Evolutionary conservation across 768 basidiomycete genomes (phyloP), one percentile per base, ranked within the genome.

Genomic region (Mycena haematopus): DNA sequence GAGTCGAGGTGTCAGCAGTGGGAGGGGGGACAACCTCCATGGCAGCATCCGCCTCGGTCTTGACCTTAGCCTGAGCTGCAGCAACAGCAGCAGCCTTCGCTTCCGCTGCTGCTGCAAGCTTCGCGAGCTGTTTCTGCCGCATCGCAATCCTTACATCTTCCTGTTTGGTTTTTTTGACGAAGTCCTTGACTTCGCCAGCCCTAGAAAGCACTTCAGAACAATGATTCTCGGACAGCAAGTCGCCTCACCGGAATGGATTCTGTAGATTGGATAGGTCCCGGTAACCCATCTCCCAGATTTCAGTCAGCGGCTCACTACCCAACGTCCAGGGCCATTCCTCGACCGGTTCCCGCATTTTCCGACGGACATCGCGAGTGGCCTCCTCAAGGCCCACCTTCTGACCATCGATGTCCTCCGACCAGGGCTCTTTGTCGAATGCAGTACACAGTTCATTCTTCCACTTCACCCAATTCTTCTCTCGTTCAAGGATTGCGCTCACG

Each of bases 391-490:
- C 85, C 24, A 85, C 78, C 55, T 79, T 82, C 68, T 75, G 73
- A 4, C 79, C 84, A 54, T 82, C 77, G 31, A 86, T 64, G 52
- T 83, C 80, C 45, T 75, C 73, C 13, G 75, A 77, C 84, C 88
- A 86, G 6, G 90, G 80, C 40, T 87, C 86, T 68, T 87, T 88
- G 71, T 93, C 91, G 70, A 95, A 95, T 3, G 89, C 84, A 17
- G 85, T 78, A 71, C 93, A 95, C 2, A 90, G 74, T 44, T 91
- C 88, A 65, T 91, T 91, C 77, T 95, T 95, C 93, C 93, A 95
- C 65, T 84, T 86, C 4, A 93, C 86, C 94, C 94, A 96, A 69
- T 93, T 95, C 72, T 86, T 88, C 76, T 96, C 94, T 53, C 93
- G 82, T 66, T 92, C 88, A 7, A 95, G 79, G 36, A 95, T 88